Conservation (phyloP, 2,329 filamentous ascomycete species). For the Hysterium pulicare region DNA sequence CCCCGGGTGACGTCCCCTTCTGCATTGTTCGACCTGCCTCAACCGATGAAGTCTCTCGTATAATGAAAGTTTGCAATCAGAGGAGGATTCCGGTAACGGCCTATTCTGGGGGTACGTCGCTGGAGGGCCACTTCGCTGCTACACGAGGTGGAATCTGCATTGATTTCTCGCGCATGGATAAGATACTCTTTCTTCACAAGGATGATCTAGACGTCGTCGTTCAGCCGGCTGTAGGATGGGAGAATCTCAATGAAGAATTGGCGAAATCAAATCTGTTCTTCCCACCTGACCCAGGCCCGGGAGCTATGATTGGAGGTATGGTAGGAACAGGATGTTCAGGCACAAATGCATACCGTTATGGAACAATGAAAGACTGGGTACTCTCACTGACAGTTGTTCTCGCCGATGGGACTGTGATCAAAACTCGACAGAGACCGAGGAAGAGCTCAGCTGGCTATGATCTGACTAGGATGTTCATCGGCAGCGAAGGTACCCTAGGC, state of each 20-base stretch:
- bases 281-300: constrained; percentile 85
- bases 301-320: constrained; percentile 90
- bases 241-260: constrained; percentile 76
- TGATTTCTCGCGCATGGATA: constrained; percentile 83
- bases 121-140: constrained; percentile 85
- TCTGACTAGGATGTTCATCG: constrained; percentile 83
- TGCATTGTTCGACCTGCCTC: constrained; percentile 71
- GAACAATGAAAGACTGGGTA: constrained; percentile 95
- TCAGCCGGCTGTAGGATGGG: constrained; percentile 75
- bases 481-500: constrained; percentile 86
- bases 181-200: constrained; percentile 72
- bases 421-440: constrained; percentile 80
- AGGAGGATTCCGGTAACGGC: constrained; percentile 80
- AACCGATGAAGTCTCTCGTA: constrained; percentile 78
- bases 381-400: constrained; percentile 81
- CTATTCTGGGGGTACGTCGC: constrained; percentile 82
- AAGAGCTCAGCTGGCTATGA: constrained; percentile 93
- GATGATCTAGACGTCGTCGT: constrained; percentile 59
- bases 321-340: constrained; percentile 73
- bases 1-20: constrained; percentile 45
- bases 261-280: constrained; percentile 75
- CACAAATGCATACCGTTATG: constrained; percentile 88
- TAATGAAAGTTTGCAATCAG: constrained; percentile 85
- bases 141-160: constrained; percentile 81
- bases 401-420: constrained; percentile 85